Base-by-base conservation (phyloP, 2,329 filamentous ascomycete species). In the Aspergillus piperis region DNA sequence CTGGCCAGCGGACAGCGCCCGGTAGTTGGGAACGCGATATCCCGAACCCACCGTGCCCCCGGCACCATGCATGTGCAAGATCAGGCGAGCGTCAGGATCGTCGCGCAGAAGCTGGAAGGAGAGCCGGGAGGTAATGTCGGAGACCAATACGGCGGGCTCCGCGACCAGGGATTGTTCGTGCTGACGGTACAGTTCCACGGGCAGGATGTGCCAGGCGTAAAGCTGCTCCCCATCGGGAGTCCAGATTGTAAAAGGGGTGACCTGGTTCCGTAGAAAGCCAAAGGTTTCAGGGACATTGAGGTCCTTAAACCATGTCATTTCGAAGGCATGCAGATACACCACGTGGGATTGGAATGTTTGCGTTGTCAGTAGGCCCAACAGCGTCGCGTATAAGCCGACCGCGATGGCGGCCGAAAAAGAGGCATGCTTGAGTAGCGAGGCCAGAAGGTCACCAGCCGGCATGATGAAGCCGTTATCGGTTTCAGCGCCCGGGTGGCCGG, bases 1-100 rank as follows among this genome's bases (percentile, higher is more conserved):
- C 1, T 80, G 75, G 0, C 75, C 79, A 2, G 61, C 54, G 3
- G 57, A 54, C 2, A 60, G 49, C 11, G 81, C 83, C 2, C 84
- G 80, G 68, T 88, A 88, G 66, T 81, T 86, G 3, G 81, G 78
- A 0, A 81, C 80, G 7, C 85, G 74, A 70, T 80, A 84, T 0
- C 83, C 83, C 1, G 83, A 86, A 0, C 77, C 85, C 6, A 88
- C 71, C 0, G 83, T 87, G 0, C 85, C 85, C 8, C 75, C 81
- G 1, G 84, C 85, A 11, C 61, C 85, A 61, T 88, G 84, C 11
- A 88, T 74, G 61, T 82, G 81, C 5, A 84, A 70, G 0, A 83
- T 74, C 3, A 84, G 64, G 1, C 75, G 75, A 1, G 81, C 72
- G 1, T 78, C 73, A 0, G 80, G 79, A 57, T 83, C 79, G 41